A percentile compares a stretch with the other conserved stretches of the same genome.
Conservation (phyloP, 495 filamentous ascomycete genomes). For the Penicillium antarcticum region DNA sequence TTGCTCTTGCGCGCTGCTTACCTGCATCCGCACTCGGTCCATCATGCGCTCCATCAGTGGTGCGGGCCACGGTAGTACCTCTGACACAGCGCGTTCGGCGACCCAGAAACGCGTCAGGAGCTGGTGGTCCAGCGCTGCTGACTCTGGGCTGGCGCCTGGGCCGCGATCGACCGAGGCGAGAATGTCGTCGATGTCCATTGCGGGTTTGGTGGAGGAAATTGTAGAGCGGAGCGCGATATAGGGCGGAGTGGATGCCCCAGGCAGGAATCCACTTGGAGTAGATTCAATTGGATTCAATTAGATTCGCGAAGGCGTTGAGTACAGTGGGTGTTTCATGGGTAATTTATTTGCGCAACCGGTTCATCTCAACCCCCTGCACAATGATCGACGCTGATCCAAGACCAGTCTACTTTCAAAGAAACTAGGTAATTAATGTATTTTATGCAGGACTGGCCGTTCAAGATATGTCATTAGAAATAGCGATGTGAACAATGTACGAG, state of each 20-base stretch:
- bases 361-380: not conserved
- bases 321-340: no score
- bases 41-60: constrained; percentile 73
- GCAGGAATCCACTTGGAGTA: not conserved
- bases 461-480: constrained; percentile 1
- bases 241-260: constrained; percentile 8
- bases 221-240: constrained; percentile 14
- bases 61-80: constrained; percentile 69
- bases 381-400: not conserved
- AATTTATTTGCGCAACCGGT: no score
- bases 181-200: constrained; percentile 89
- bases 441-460: not conserved
- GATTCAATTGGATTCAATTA: not conserved
- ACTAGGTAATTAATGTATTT: not conserved
- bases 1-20: constrained; percentile 27
- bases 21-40: constrained; percentile 67
- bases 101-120: constrained; percentile 89
- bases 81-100: constrained; percentile 82
- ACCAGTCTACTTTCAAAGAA: not conserved
- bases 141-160: constrained; percentile 52
- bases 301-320: not conserved
- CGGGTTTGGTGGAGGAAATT: not conserved
- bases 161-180: constrained; percentile 72
- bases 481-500: not conserved
- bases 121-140: constrained; percentile 72